A percentile compares a stretch with the other conserved stretches of the same genome.
Conservation (phyloP, 306 rosid genomes). For the Glycine latifolia region DNA sequence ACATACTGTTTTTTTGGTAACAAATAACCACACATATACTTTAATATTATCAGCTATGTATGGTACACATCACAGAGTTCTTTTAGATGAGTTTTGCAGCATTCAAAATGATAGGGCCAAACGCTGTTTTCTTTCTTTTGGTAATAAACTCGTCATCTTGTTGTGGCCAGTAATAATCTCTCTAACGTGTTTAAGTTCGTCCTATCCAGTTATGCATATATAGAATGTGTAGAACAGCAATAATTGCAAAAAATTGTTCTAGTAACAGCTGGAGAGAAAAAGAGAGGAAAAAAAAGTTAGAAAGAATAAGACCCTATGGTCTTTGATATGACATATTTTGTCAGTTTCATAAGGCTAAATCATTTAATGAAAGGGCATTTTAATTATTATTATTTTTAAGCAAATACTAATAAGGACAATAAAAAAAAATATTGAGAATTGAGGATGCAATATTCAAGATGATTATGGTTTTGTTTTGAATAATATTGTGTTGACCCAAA, state of each 20-base stretch:
- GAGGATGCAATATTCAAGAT: no score
- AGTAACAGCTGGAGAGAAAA: not conserved
- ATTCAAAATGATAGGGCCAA: conserved; percentile 16
- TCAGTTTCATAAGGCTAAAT: conserved; percentile 27
- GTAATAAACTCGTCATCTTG: not conserved
- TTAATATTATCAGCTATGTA: not conserved
- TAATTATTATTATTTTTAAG: not conserved
- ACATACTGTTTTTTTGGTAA: not conserved
- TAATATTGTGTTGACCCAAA: conserved; percentile 52
- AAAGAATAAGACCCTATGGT: conserved; percentile 1
- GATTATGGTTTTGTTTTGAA: conserved; percentile 32
- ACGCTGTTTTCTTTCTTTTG: not conserved
- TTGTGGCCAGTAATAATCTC: not conserved
- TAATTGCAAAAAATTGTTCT: not conserved
- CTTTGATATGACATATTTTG: not conserved
- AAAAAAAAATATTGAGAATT: not conserved
- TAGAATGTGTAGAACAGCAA: conserved; percentile 1
- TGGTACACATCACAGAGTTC: not conserved
- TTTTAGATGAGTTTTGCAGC: conserved; percentile 18
- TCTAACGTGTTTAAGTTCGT: not conserved
- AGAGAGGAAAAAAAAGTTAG: not conserved
- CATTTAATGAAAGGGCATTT: not conserved
- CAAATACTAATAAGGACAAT: conserved; percentile 5
- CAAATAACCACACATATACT: no score
- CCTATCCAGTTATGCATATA: not conserved